These are phyloP conservation scores for Serendipita indica DNA, from an alignment of 768 basidiomycete species.

Conservation along the genomic window DNA sequence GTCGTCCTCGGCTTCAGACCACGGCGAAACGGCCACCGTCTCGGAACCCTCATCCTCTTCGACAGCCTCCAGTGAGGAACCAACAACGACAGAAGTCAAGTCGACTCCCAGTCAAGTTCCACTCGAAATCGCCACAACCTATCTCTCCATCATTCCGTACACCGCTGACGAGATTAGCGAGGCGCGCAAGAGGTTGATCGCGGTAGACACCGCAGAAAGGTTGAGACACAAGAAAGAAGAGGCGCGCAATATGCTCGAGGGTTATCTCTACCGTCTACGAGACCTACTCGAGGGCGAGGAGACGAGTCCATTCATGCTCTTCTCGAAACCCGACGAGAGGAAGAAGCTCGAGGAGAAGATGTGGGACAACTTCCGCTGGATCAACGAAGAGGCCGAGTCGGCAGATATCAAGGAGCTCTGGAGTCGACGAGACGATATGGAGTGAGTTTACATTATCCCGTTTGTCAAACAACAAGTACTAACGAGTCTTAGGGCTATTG, in stretches of 20 bases:
- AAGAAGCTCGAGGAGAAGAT: constrained; percentile 48
- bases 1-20: constrained; percentile 15
- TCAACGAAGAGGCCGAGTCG: constrained; percentile 67
- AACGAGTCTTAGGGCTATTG: constrained; percentile 39
- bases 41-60: constrained; percentile 19
- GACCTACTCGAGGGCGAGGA: constrained; percentile 59
- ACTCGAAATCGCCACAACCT: constrained; percentile 46
- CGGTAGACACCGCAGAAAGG: constrained; percentile 62
- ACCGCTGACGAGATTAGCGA: constrained; percentile 58
- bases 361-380: constrained; percentile 66
- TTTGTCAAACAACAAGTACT: neutral
- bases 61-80: constrained; percentile 1
- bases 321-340: constrained; percentile 61
- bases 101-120: constrained; percentile 44
- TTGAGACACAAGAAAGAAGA: constrained; percentile 72
- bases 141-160: constrained; percentile 61
- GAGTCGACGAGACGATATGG: constrained; percentile 61
- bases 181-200: constrained; percentile 55
- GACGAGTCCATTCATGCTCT: constrained; percentile 69
- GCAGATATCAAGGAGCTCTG: constrained; percentile 65
- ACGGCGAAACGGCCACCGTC: constrained; percentile 27
- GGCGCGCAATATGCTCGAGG: constrained; percentile 79
- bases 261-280: constrained; percentile 81
- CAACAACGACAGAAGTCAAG: constrained; percentile 18
- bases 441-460: constrained; percentile 41